Base-by-base conservation (phyloP, 495 filamentous ascomycete species). In the Aspergillus ostianus region DNA sequence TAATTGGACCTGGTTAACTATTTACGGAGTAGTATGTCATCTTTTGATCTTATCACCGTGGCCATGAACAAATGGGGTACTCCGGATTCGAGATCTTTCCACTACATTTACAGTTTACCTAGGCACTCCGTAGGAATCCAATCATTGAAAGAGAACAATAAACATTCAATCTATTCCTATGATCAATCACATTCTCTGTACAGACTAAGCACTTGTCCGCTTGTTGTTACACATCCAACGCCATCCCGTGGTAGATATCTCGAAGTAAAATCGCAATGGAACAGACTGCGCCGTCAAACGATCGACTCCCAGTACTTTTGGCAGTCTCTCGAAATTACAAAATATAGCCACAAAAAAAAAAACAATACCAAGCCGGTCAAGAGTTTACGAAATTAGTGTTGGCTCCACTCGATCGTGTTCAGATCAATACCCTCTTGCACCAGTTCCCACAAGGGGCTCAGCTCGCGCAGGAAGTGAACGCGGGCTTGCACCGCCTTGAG, bases 321-420 rank as follows among this genome's bases (percentile, higher is more conserved):
- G 53, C 51, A 48, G 50, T 44, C 57, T 57, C 53, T 51, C 44
- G 45, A 47, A 49, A 61, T 51, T 45, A 29, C 45, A 60, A 41
- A 41, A 41, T 17, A 41, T 41, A 41, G 13, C 36, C 36, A 4
- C 12, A 13, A 41, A 41, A 15, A 2, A 15, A 15, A 13, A 41
- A 41, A 15, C 30, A 15, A 15, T 41, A 41, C 36, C 36, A 41
- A 15, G 13, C 13, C 36, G 12, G 13, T 32, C 30, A 7, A 7
- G 6, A 7, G 30, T 1, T 32, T 32, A 26, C 23, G 59, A 46
- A 63, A 41, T 64, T 70, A 97, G 72, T 97, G 95, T 77, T 96
- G 91, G 64, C 88, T 94, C 94, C 94, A 99, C 77, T 99, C 87
- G 70, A 99, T 99, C 54, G 90, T 96, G 73, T 93, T 92, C 70